Evolutionary conservation across 169 alveolate species (phyloP).

Genomic region (Theileria orientalis): DNA sequence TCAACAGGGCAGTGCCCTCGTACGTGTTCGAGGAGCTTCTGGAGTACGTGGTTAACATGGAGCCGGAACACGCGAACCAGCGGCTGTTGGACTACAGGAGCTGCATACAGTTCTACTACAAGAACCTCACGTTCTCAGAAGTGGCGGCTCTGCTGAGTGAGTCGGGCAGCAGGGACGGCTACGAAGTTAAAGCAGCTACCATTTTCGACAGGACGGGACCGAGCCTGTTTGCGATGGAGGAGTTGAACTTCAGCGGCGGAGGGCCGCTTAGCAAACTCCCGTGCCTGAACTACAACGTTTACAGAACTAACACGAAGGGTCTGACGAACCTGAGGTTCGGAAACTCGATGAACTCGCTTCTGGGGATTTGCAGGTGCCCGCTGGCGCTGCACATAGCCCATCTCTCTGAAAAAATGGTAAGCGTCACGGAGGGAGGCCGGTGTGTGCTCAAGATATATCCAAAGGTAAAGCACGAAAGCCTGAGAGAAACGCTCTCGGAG

Average conservation of each 20-base stretch:
- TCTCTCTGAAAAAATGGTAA: slow-evolving; percentile 16
- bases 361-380: slow-evolving; percentile 20
- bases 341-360: slow-evolving; percentile 32
- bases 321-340: slow-evolving; percentile 29
- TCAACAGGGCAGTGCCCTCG: slow-evolving; percentile 17
- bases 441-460: slow-evolving; percentile 26
- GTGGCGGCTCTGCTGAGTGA: slow-evolving; percentile 7
- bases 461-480: slow-evolving; percentile 4
- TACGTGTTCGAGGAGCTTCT: slow-evolving; percentile 32
- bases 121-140: slow-evolving; percentile 2
- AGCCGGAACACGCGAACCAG: not conserved
- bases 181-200: not conserved
- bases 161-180: not conserved
- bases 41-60: not conserved
- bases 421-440: slow-evolving; percentile 2
- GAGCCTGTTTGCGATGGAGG: slow-evolving; percentile 3
- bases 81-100: not conserved
- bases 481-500: slow-evolving; percentile 26
- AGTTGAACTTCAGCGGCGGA: not conserved
- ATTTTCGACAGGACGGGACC: slow-evolving; percentile 4
- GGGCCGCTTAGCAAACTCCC: not conserved
- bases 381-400: slow-evolving; percentile 26
- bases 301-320: slow-evolving; percentile 37
- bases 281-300: slow-evolving; percentile 28
- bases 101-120: slow-evolving; percentile 24